phyloP scores from a whole-genome alignment of 2,329 filamentous ascomycete genomes.

The Arachnomyces sp. region DNA sequence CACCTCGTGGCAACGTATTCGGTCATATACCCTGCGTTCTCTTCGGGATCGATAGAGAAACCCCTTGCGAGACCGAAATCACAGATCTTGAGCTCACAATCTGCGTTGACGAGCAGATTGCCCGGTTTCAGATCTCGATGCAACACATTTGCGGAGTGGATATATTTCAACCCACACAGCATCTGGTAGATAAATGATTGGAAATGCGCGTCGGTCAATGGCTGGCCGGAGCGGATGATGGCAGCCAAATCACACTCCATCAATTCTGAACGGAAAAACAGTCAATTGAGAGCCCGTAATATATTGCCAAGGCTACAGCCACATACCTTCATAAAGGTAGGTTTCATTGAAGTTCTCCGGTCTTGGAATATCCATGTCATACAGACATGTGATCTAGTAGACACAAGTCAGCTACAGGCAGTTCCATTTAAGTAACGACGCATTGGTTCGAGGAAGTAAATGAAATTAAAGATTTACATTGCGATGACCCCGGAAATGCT shows the following conservation, averaged over 20 bases:
- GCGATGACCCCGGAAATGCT: conserved; percentile 89
- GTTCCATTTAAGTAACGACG: neutral
- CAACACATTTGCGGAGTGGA: conserved; percentile 95
- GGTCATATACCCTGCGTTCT: conserved; percentile 99
- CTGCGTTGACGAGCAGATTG: conserved; percentile 94
- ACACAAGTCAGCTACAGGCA: conserved; percentile 31
- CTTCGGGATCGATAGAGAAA: conserved; percentile 93
- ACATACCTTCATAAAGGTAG: conserved; percentile 90
- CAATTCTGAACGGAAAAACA: conserved; percentile 59
- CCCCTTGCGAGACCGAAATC: conserved; percentile 95
- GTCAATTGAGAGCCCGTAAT: conserved; percentile 10
- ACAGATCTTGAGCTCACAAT: conserved; percentile 98
- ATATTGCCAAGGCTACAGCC: neutral
- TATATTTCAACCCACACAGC: conserved; percentile 96
- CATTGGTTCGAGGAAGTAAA: neutral
- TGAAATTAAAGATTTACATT: conserved; percentile 53
- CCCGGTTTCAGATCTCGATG: conserved; percentile 96
- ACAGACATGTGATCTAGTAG: conserved; percentile 86
- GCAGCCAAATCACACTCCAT: conserved; percentile 99
- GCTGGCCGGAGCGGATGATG: conserved; percentile 95
- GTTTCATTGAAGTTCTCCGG: conserved; percentile 99
- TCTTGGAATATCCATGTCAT: conserved; percentile 98
- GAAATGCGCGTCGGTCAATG: conserved; percentile 96
- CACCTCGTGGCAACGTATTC: conserved; percentile 98
- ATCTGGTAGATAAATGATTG: conserved; percentile 99